Conservation (phyloP, 2,329 filamentous ascomycete species). For the Scortechinia acanthostroma region DNA sequence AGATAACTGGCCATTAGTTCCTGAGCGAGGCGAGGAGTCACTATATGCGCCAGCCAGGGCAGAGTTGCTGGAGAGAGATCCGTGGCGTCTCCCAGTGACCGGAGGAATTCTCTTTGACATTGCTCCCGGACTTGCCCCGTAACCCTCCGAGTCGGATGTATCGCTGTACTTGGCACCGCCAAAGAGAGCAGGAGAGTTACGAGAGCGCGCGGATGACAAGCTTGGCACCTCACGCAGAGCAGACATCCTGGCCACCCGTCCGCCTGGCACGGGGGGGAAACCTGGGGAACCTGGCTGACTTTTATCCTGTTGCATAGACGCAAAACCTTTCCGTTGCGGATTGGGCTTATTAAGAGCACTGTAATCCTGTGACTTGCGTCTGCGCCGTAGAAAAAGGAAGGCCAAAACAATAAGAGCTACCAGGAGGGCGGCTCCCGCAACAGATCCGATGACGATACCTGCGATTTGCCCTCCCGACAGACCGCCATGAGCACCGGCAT, state of each 20-base stretch:
- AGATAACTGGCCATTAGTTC: slow-evolving; percentile 71
- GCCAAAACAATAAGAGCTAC: slow-evolving; percentile 34
- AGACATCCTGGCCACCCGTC: slow-evolving; percentile 90
- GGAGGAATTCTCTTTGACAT: slow-evolving; percentile 51
- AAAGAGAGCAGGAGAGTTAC: slow-evolving; percentile 33
- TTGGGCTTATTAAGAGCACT: slow-evolving; percentile 76
- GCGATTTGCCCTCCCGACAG: slow-evolving; percentile 84
- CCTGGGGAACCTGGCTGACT: slow-evolving; percentile 29
- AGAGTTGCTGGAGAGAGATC: slow-evolving; percentile 83
- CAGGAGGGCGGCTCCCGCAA: slow-evolving; percentile 67
- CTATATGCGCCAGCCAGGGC: slow-evolving; percentile 61
- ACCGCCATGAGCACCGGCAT: slow-evolving; percentile 25
- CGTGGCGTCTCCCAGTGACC: slow-evolving; percentile 61
- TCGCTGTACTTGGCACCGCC: slow-evolving; percentile 62
- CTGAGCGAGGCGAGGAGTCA: slow-evolving; percentile 17
- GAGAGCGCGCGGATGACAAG: slow-evolving; percentile 47
- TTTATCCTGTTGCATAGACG: slow-evolving; percentile 22
- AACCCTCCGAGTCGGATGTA: slow-evolving; percentile 66
- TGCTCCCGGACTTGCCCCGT: slow-evolving; percentile 38
- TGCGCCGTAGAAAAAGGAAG: slow-evolving; percentile 59
- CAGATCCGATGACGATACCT: slow-evolving; percentile 76
- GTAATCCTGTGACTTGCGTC: slow-evolving; percentile 43
- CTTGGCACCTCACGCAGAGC: slow-evolving; percentile 73
- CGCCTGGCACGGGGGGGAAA: slow-evolving; percentile 74
- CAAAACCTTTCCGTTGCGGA: slow-evolving; percentile 49